Evolutionary conservation across 2,329 filamentous ascomycete genomes (phyloP).

Genomic region (Gaeumannomyces sp.): DNA sequence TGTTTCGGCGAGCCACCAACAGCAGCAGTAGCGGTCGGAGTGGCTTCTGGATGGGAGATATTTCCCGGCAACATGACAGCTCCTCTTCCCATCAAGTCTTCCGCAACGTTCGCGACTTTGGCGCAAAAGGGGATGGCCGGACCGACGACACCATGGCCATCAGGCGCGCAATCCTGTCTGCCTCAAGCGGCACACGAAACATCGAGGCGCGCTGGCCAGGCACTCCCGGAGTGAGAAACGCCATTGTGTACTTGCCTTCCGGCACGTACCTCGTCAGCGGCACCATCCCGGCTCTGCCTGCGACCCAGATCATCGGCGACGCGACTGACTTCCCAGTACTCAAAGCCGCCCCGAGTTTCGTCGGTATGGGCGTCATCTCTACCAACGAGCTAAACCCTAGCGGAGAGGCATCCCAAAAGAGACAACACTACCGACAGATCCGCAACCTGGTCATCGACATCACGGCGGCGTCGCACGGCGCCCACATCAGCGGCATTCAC

Average conservation of each 20-base stretch:
- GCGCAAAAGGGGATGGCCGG: conserved; percentile 13
- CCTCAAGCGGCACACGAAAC: background rate
- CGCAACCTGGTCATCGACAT: conserved; percentile 46
- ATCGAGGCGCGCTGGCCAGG: background rate
- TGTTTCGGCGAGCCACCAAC: background rate
- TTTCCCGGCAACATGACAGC: background rate
- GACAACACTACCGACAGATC: conserved; percentile 42
- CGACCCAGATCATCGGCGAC: conserved; percentile 12
- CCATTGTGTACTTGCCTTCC: conserved; percentile 11
- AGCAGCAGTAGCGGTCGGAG: background rate
- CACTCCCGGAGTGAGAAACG: conserved; percentile 4
- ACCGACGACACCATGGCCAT: conserved; percentile 13
- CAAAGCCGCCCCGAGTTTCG: conserved; percentile 36
- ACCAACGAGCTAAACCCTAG: conserved; percentile 6
- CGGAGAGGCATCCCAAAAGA: background rate
- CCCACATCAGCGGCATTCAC: conserved; percentile 43
- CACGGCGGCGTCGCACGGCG: conserved; percentile 2
- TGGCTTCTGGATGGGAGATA: conserved; percentile 9
- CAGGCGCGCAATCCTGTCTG: conserved; percentile 6
- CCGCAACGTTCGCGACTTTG: conserved; percentile 10
- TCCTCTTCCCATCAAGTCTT: conserved; percentile 6
- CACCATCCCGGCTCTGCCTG: conserved; percentile 7
- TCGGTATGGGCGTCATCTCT: conserved; percentile 12
- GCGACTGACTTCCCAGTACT: conserved; percentile 7
- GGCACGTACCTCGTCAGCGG: conserved; percentile 12